Base-by-base conservation (phyloP, 257 asterid genomes). In the Solanum raphanifolium region DNA sequence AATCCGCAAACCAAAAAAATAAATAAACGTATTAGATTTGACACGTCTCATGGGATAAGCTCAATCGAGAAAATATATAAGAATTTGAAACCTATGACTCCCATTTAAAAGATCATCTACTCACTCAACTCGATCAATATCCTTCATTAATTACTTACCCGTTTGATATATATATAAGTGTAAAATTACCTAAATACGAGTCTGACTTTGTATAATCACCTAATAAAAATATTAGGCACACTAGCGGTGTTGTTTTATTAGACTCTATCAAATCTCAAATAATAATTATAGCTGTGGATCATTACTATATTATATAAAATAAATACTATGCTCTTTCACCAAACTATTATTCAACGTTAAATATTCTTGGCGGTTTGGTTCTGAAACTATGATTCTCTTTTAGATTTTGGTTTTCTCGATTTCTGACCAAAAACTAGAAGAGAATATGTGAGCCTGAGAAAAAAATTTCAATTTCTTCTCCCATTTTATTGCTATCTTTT, bases 281-380 rank as follows among this genome's bases (percentile, higher is more conserved):
- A 38, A 38, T 38, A 38, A 38, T 38, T 38, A 38, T 38, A 38
- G 41, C 41, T 38, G 41, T 38, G 41, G 10, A 38, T 38, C 41
- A 38, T 38, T 39, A 9, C 7, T 52, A 55, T 55, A 55, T 55
- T 55, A 0, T 55, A 55, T 55, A 55, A 18, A 55, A 55, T 55
- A 91, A 94, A 93, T 93, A 93, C 92, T 96, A 93, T 94, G 90
- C 88, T 90, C 89, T 88, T 41, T 66, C 16, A 38, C 92, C 88
- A 89, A 88, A 91, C 93, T 87, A 88, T 88, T 90, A 74, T 89
- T 89, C 91, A 87, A 87, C 92, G 90, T 86, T 55, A 83, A 38
- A 43, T n/a, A n/a, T 48, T 76, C 84, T 90, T 93, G 94, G 93
- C 95, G 94, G 95, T 92, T 94, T 90, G 90, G 90, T 91, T 90